A percentile compares a stretch with the other conserved stretches of the same genome.
Conservation (phyloP, 2,329 filamentous ascomycete species). For the Aspergillus thermomutatus region DNA sequence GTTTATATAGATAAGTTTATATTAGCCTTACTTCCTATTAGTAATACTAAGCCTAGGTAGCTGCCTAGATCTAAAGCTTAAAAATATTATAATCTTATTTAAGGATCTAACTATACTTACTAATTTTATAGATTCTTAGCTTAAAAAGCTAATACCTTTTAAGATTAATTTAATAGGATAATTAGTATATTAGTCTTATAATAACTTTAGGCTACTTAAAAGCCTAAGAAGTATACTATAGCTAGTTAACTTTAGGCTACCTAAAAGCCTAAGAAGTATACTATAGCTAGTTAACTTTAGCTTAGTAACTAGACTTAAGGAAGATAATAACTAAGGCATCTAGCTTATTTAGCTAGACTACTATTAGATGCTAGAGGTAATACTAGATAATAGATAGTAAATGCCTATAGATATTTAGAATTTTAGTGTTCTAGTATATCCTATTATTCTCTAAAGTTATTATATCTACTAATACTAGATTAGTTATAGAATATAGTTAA, state of each 20-base stretch:
- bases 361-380: conserved; percentile 42
- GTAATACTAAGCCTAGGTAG: conserved; percentile 10
- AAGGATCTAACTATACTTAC: conserved; percentile 30
- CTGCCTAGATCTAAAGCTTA: conserved; percentile 41
- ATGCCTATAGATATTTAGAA: conserved; percentile 43
- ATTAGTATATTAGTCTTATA: conserved; percentile 33
- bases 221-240: conserved; percentile 25
- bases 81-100: conserved; percentile 42
- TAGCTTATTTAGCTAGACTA: conserved; percentile 44
- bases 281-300: conserved; percentile 38
- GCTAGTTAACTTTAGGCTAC: conserved; percentile 40
- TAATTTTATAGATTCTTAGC: conserved; percentile 30
- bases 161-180: conserved; percentile 32
- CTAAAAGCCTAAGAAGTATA: conserved; percentile 24
- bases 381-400: conserved; percentile 37
- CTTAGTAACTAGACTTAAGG: conserved; percentile 31
- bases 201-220: conserved; percentile 31
- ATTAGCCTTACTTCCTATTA: conserved; percentile 8
- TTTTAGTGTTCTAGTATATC: conserved; percentile 34
- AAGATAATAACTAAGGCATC: conserved; percentile 42
- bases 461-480: conserved; percentile 20
- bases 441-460: conserved; percentile 12
- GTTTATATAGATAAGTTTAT: conserved; percentile 40
- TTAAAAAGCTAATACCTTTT: conserved; percentile 30
- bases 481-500: conserved; percentile 39